A percentile compares a stretch with the other conserved stretches of the same genome.
These are phyloP conservation scores for Bimuria novae-zelandiae DNA, from an alignment of 2,329 filamentous ascomycete species.

Conservation along the genomic window DNA sequence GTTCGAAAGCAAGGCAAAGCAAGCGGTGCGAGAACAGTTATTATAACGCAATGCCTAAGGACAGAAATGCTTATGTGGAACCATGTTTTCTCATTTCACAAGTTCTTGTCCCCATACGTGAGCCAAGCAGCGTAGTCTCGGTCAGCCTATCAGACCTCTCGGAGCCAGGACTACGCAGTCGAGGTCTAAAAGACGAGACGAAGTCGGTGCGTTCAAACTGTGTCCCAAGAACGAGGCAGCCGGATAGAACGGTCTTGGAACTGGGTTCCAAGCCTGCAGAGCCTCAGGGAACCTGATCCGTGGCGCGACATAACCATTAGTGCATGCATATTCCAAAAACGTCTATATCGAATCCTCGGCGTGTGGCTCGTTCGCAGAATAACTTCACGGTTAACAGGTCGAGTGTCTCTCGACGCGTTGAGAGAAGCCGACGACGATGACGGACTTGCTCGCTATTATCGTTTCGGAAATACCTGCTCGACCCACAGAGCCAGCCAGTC, in stretches of 20 bases:
- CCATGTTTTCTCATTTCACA: conserved; percentile 8
- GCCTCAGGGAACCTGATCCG: neutral
- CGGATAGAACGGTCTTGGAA: conserved; percentile 5
- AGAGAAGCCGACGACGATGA: too few relatives aligned
- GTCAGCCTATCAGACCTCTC: conserved; percentile 8
- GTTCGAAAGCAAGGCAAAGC: neutral
- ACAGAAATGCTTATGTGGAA: neutral
- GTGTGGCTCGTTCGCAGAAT: too few relatives aligned
- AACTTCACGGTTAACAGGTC: too few relatives aligned
- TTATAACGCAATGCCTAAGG: neutral
- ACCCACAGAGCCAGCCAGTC: too few relatives aligned
- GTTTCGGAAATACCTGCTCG: too few relatives aligned
- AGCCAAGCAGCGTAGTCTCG: conserved; percentile 22
- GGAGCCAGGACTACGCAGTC: conserved; percentile 5
- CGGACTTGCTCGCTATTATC: too few relatives aligned
- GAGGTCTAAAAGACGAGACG: neutral
- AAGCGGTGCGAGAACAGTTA: neutral
- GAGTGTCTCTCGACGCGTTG: too few relatives aligned
- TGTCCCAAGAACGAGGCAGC: conserved; percentile 10
- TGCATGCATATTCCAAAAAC: neutral
- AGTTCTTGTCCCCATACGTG: conserved; percentile 27
- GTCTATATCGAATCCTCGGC: neutral
- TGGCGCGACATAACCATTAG: neutral
- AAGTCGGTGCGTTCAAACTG: neutral
- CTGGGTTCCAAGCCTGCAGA: neutral